Evolutionary conservation across 441 rosid genomes (phyloP).

Genomic region (Aleurites moluccanus): DNA sequence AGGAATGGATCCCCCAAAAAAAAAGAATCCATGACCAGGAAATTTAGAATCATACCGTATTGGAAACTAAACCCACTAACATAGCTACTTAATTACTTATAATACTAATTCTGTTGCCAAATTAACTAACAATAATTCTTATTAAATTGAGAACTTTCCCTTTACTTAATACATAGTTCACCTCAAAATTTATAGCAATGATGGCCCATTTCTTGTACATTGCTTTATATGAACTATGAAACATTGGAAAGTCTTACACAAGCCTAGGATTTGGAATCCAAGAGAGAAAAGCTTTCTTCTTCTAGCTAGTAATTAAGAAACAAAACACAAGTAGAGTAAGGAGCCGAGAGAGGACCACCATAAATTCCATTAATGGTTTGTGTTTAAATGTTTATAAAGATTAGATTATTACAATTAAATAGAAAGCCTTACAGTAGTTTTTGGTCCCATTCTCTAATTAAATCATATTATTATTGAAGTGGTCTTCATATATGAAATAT

Average conservation of each 20-base stretch:
- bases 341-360: not conserved
- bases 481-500: not conserved
- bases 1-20: no score
- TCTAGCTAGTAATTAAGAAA: not conserved
- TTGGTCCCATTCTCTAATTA: no score
- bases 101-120: no score
- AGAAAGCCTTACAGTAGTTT: no score
- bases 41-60: no score
- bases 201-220: not conserved
- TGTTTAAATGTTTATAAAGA: no score
- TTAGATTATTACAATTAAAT: no score
- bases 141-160: not conserved
- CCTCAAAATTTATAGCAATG: not conserved
- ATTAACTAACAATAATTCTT: not conserved
- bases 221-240: not conserved
- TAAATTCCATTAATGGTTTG: no score
- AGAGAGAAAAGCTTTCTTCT: not conserved
- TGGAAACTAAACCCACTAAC: no score
- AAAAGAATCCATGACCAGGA: no score
- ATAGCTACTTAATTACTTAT: no score
- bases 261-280: constrained; percentile 18
- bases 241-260: not conserved
- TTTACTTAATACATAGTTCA: not conserved
- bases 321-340: not conserved
- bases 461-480: no score